A percentile compares a stretch with the other conserved stretches of the same genome.
phyloP scores from a whole-genome alignment of 192 early-diverging fungal genomes.

The Linnemannia zychae region DNA sequence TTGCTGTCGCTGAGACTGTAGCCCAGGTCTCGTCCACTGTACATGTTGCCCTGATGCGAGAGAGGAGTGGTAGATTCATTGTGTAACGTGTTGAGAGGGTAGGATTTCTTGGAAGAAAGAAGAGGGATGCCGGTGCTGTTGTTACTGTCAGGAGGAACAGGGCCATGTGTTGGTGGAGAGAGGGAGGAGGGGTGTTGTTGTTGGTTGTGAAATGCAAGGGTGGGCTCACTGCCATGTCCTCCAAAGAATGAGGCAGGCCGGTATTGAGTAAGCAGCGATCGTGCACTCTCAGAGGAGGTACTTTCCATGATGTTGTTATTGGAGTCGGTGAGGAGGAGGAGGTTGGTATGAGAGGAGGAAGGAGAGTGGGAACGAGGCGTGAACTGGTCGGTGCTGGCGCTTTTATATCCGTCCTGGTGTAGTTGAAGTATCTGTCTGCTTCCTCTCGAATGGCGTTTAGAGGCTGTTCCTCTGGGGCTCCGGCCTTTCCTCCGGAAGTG shows the following conservation, averaged over 20 bases:
- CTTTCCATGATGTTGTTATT: slow-evolving; percentile 3
- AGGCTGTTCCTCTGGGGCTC: slow-evolving; percentile 9
- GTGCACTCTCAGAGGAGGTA: background rate
- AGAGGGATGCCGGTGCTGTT: background rate
- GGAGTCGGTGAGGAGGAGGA: slow-evolving; percentile 10
- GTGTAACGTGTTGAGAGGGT: slow-evolving; percentile 12
- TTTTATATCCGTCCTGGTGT: slow-evolving; percentile 27
- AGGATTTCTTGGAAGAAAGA: slow-evolving; percentile 14
- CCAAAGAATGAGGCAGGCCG: slow-evolving; percentile 4
- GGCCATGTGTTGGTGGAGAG: background rate
- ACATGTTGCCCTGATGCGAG: slow-evolving; percentile 6
- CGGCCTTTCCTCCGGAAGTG: slow-evolving; percentile 13
- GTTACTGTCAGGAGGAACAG: background rate
- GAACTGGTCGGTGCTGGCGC: slow-evolving; percentile 17
- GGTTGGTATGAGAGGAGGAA: background rate
- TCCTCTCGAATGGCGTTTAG: slow-evolving; percentile 10
- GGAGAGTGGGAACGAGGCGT: slow-evolving; percentile 14
- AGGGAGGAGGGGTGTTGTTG: background rate
- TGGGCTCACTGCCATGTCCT: background rate
- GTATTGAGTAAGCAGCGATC: slow-evolving; percentile 28
- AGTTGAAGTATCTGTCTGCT: slow-evolving; percentile 6
- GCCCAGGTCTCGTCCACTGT: background rate
- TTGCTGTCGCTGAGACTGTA: slow-evolving; percentile 46
- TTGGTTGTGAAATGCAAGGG: background rate
- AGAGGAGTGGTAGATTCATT: background rate